A percentile compares a stretch with the other conserved stretches of the same genome.
phyloP scores from a whole-genome alignment of 73 alveolate species.

The Paramecium octaurelia region DNA sequence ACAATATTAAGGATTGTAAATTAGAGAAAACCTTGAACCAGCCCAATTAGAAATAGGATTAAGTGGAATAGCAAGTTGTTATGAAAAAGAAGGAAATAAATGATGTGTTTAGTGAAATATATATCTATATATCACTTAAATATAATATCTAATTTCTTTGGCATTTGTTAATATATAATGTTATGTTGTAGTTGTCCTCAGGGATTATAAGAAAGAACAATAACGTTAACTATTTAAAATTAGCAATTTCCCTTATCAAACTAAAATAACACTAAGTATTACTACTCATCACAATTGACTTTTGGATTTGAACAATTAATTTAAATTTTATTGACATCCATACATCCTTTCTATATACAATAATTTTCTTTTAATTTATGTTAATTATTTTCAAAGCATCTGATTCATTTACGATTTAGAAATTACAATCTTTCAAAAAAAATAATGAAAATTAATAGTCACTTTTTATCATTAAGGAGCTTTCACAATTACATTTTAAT shows the following conservation, averaged over 20 bases:
- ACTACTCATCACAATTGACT: conserved; percentile 37
- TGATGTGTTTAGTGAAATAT: background rate
- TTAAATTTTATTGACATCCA: background rate
- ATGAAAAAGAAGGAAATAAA: background rate
- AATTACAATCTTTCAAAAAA: background rate
- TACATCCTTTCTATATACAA: background rate
- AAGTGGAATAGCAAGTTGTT: background rate
- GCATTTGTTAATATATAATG: background rate
- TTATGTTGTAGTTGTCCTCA: background rate
- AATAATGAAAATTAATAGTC: background rate
- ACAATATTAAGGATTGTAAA: background rate
- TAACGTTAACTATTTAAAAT: background rate
- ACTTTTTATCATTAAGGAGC: background rate
- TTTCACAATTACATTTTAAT: background rate
- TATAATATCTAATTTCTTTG: background rate
- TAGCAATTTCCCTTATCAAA: background rate
- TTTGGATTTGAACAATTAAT: background rate
- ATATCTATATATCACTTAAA: background rate
- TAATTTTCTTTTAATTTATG: conserved; percentile 11
- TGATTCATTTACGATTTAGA: background rate
- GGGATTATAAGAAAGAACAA: background rate
- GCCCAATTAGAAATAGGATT: background rate
- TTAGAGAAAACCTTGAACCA: background rate
- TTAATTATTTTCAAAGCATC: conserved; percentile 1
- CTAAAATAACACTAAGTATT: background rate